These are phyloP conservation scores for Neonectria punicea DNA, from an alignment of 2,329 filamentous ascomycete genomes.

Conservation along the genomic window DNA sequence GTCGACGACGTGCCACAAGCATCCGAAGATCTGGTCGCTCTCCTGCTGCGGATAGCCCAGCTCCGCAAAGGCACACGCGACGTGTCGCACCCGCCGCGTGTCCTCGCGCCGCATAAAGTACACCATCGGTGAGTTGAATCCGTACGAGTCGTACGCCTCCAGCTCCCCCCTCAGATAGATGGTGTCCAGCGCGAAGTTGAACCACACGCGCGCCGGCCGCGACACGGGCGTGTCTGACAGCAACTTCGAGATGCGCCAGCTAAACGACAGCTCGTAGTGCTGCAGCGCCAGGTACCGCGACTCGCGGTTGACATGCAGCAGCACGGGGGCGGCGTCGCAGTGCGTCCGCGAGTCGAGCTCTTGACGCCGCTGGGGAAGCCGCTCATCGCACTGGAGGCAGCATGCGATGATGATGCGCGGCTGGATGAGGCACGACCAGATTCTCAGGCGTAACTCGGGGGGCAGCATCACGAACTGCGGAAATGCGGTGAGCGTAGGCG, in stretches of 20 bases:
- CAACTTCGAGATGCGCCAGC: slow-evolving; percentile 57
- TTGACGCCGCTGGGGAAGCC: slow-evolving; percentile 42
- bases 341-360: slow-evolving; percentile 42
- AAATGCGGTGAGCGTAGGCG: slow-evolving; percentile 41
- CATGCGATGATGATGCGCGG: slow-evolving; percentile 58
- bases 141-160: slow-evolving; percentile 58
- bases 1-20: slow-evolving; percentile 60
- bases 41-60: slow-evolving; percentile 55
- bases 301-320: slow-evolving; percentile 58
- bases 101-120: slow-evolving; percentile 59
- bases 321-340: slow-evolving; percentile 49
- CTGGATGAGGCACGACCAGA: slow-evolving; percentile 58
- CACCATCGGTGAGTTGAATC: slow-evolving; percentile 60
- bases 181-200: slow-evolving; percentile 60
- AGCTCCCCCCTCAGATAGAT: slow-evolving; percentile 60
- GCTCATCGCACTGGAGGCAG: slow-evolving; percentile 51
- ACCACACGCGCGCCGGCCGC: slow-evolving; percentile 55
- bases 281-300: slow-evolving; percentile 53
- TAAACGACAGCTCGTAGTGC: slow-evolving; percentile 59
- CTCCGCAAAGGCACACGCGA: slow-evolving; percentile 57
- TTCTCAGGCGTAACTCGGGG: slow-evolving; percentile 58
- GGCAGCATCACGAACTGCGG: slow-evolving; percentile 54
- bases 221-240: slow-evolving; percentile 48
- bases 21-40: slow-evolving; percentile 58
- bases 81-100: slow-evolving; percentile 54